Conservation (phyloP, 257 asterid species). For the Plantago ovata region DNA sequence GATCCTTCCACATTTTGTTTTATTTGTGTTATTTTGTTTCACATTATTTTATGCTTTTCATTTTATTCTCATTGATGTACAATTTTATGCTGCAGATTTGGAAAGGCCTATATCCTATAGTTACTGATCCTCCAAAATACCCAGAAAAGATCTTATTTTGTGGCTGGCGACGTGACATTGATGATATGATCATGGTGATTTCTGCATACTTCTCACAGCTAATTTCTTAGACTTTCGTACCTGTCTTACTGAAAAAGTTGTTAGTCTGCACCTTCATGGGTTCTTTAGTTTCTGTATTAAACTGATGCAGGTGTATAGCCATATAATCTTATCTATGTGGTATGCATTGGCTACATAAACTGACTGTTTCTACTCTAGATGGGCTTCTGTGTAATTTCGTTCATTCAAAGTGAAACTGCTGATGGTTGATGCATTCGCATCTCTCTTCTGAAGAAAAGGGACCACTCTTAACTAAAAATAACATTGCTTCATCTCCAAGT, state of each 20-base stretch:
- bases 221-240: constrained; percentile 1
- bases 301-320: constrained; percentile 1
- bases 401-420: not conserved
- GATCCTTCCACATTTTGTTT: not conserved
- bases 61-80: constrained; percentile 24
- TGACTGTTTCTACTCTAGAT: not conserved
- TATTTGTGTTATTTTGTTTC: not conserved
- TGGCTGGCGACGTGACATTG: constrained; percentile 98
- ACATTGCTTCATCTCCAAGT: too few species aligned
- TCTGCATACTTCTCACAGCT: constrained; percentile 1
- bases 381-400: not conserved
- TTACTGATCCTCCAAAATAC: constrained; percentile 76
- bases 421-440: too few species aligned
- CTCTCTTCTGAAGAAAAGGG: too few species aligned
- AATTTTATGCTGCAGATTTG: constrained; percentile 48
- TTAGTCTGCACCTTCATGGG: not conserved
- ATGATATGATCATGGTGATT: constrained; percentile 93
- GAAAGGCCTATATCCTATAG: constrained; percentile 61
- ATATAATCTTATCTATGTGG: not conserved
- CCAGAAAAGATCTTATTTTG: constrained; percentile 90
- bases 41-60: not conserved
- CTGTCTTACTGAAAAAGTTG: constrained; percentile 12
- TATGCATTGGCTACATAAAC: not conserved
- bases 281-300: constrained; percentile 7
- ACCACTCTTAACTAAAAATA: too few species aligned